phyloP scores from a whole-genome alignment of 2,329 filamentous ascomycete species.

The Lithohypha guttulata region DNA sequence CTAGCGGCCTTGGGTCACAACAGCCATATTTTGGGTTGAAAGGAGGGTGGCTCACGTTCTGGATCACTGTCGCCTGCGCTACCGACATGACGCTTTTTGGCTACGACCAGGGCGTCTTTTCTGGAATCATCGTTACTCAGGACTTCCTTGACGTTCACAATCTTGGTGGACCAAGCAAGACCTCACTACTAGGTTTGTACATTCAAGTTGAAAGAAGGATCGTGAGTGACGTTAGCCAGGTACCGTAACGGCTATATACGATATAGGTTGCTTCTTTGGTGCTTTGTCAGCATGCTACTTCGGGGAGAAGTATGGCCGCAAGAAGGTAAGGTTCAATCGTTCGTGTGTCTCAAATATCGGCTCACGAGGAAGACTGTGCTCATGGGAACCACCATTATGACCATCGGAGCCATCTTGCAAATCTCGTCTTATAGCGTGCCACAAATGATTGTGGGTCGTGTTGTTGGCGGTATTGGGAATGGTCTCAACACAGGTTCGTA shows the following conservation, averaged over 20 bases:
- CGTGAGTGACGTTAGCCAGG: slow-evolving; percentile 10
- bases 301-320: slow-evolving; percentile 40
- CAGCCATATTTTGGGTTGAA: slow-evolving; percentile 42
- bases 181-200: slow-evolving; percentile 14
- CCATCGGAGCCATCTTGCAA: slow-evolving; percentile 39
- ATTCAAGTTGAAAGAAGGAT: background rate
- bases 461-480: slow-evolving; percentile 39
- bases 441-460: slow-evolving; percentile 42
- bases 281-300: slow-evolving; percentile 37
- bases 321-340: too few relatives aligned
- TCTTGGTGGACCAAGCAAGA: slow-evolving; percentile 31
- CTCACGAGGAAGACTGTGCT: slow-evolving; percentile 39
- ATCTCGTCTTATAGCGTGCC: slow-evolving; percentile 35
- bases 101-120: slow-evolving; percentile 45
- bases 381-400: slow-evolving; percentile 39
- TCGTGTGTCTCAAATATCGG: too few relatives aligned
- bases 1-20: slow-evolving; percentile 11
- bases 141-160: slow-evolving; percentile 42
- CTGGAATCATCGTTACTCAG: slow-evolving; percentile 44
- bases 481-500: slow-evolving; percentile 44
- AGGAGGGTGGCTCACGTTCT: slow-evolving; percentile 47
- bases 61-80: slow-evolving; percentile 40
- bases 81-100: slow-evolving; percentile 39
- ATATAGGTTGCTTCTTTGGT: slow-evolving; percentile 51
- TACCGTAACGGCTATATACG: slow-evolving; percentile 49